Evolutionary conservation across 306 rosid genomes (phyloP).

Genomic region (Pterocarpus santalinus): DNA sequence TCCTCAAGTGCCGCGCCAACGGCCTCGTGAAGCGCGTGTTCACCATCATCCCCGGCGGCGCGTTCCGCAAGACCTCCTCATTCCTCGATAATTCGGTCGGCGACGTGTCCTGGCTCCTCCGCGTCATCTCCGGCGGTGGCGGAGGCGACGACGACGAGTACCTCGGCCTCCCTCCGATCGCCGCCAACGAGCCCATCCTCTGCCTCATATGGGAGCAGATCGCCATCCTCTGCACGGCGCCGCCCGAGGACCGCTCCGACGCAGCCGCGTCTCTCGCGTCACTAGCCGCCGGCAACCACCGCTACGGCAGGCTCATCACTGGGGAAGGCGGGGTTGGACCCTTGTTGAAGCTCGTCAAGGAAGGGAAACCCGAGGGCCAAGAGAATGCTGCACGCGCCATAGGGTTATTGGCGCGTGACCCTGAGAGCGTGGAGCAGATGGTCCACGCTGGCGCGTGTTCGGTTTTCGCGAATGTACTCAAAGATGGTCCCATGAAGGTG

Average conservation of each 20-base stretch:
- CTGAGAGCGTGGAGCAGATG: slow-evolving; percentile 76
- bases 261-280: slow-evolving; percentile 85
- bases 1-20: slow-evolving; percentile 71
- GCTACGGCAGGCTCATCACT: slow-evolving; percentile 78
- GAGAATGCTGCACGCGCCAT: slow-evolving; percentile 79
- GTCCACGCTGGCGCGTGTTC: slow-evolving; percentile 73
- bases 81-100: slow-evolving; percentile 85
- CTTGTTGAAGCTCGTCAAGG: slow-evolving; percentile 73
- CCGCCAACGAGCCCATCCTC: slow-evolving; percentile 85
- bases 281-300: slow-evolving; percentile 67
- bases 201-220: slow-evolving; percentile 91
- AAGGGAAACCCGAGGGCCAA: slow-evolving; percentile 79
- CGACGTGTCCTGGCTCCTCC: slow-evolving; percentile 90
- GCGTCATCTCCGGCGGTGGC: slow-evolving; percentile 77
- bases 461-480: slow-evolving; percentile 73
- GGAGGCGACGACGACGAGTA: slow-evolving; percentile 58
- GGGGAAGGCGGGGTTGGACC: slow-evolving; percentile 90
- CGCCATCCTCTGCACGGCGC: slow-evolving; percentile 67
- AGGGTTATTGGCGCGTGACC: slow-evolving; percentile 78
- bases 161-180: slow-evolving; percentile 86
- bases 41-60: slow-evolving; percentile 76
- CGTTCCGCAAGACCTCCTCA: slow-evolving; percentile 72
- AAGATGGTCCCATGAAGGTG: slow-evolving; percentile 88
- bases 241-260: slow-evolving; percentile 76
- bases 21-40: slow-evolving; percentile 83